Base-by-base conservation (phyloP, 1,284 basidiomycete genomes). In the Ceratobasidium sp. region DNA sequence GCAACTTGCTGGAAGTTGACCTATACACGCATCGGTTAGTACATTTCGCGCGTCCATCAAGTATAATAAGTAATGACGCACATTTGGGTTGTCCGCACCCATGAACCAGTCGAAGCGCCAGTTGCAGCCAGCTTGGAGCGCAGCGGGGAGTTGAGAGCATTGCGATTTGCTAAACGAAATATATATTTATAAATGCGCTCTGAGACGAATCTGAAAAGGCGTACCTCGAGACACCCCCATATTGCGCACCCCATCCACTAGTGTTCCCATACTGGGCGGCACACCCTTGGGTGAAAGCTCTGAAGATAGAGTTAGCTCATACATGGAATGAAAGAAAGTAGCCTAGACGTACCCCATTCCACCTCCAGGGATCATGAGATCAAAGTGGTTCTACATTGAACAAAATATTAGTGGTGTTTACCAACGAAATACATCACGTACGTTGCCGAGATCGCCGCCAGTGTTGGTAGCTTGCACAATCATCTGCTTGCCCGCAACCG, bases 301-400 rank as follows among this genome's bases (percentile, higher is more conserved):
- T 75, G 53, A 19, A 24, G 27, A 2, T 11, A 34, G 31, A 11
- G 11, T 34, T 54, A 19, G 58, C 29, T 2, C 16, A 4, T 46
- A 11, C 6, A 46, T 16, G 27, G 9, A 24, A 16, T 24, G 43
- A 14, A 9, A 4, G 27, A 31, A 56, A 56, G 31, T 14, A 31
- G 24, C 29, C 11, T 46, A 11, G 16, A 72, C 74, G 13, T 59
- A 75, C 72, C 76, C 76, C 41, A 77, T 75, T 43, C 76, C 76
- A 31, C 76, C 76, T 11, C 76, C 76, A 16, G 76, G 76, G 53
- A 77, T 77, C 64, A 77, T 75, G 34, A 77, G 34, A 53, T 77
- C 76, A 43, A 77, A 77, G 37, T 77, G 76, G 56, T 68, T 71
- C 74, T 66, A 34, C 8, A 34, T 24, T 31, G n/a, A 31, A 11